Base-by-base conservation (phyloP, 768 basidiomycete genomes). In the Suillus paluster region DNA sequence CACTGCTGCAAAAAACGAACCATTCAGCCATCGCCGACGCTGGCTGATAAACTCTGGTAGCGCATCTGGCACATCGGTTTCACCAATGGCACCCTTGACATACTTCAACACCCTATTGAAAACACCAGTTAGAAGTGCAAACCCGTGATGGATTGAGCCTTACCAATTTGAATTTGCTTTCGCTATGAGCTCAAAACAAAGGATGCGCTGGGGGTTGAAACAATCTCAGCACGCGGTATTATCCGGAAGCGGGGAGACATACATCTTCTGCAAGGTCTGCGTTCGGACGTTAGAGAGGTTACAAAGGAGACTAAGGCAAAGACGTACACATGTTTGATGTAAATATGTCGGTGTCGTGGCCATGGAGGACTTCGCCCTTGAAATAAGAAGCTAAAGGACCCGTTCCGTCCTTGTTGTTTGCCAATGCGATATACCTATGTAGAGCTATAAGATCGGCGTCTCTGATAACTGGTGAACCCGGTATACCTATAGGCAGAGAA, bases 361-460 rank as follows among this genome's bases (percentile, higher is more conserved):
- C 93, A 66, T 91, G 88, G 27, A 94, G 75, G 23, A 90, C 83
- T 73, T 99, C 97, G 10, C 97, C 97, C 72, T 98, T 92, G 82
- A 99, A 99, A 74, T 99, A 99, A 17, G 96, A 95, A 15, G 94
- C 92, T 5, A 99, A 78, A 6, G 97, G 97, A 0, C 97, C 97
- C 25, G 84, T 79, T 0, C 95, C 96, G 21, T 80, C 77, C 64
- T 85, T 84, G 69, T 95, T 85, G 67, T 98, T 97, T 73, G 92
- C 91, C 61, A 98, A 73, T 0, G 95, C 95, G 68, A 95, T 94
- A 72, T 94, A 92, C 54, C 89, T 86, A 63, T 52, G 57, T 63
- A 34, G 58, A 50, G 57, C 63, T 23, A 57, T 58, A 39, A 30
- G 45, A 33, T 27, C 10, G 8, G 8, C 57, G 4, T 23, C 34